Base-by-base conservation (phyloP, 176 grass and related monocot genomes). In the Aegilops sharonensis region DNA sequence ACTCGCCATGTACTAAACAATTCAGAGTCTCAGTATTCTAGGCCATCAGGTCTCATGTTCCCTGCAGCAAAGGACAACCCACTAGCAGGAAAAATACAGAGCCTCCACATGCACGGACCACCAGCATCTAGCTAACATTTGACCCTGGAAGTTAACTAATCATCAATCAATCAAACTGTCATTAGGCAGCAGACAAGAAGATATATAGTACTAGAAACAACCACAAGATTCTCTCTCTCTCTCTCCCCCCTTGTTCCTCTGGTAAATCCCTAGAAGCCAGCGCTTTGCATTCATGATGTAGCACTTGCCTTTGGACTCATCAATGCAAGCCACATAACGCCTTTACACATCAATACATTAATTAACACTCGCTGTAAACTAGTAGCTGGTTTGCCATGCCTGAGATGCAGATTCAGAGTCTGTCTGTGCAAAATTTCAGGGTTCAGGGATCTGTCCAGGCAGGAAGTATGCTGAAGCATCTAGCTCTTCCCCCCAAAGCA, bases 231-330 rank as follows among this genome's bases (percentile, higher is more conserved):
- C 67, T 37, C 67, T 4, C 62, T 27, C 23, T 13, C 11, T 11
- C 42, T 48, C 43, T 43, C 31, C 42, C 0, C 89, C 74, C 57
- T n/a, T n/a, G n/a, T n/a, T n/a, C n/a, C 77, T 65, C 64, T 77
- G 86, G 37, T 88, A 57, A 82, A 88, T 75, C 82, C 85, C 70
- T 81, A 76, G 81, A 79, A 91, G 68, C 57, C 30, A 75, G 45
- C 5, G 69, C 77, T 48, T 89, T 15, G 43, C 43, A 31, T 75
- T 43, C 59, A 11, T 62, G 89, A 57, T 36, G 35, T 36, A 78
- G 74, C 80, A 83, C 67, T 36, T 36, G 50, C 89, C 70, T 75
- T 91, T 91, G 89, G 90, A 88, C 39, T 85, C 86, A 72, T 81
- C 86, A 82, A 88, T 85, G 82, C 71, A 71, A 85, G 71, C 86